phyloP scores from a whole-genome alignment of 2,329 filamentous ascomycete genomes.

The Trichophyton benhamiae region DNA sequence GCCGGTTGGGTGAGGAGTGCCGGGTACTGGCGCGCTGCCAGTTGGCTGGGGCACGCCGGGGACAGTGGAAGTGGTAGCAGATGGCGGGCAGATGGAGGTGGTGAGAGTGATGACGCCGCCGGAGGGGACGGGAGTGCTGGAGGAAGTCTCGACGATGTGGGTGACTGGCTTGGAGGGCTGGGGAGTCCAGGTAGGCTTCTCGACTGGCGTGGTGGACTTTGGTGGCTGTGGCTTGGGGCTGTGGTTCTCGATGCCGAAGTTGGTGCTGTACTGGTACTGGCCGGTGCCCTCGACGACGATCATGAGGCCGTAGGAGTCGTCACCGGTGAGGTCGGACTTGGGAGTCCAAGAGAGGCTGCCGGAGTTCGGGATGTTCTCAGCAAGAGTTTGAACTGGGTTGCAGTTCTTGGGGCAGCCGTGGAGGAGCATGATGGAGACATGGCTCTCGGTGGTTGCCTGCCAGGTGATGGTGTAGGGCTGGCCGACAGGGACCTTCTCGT shows the following conservation, averaged over 20 bases:
- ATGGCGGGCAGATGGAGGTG: constrained; percentile 4
- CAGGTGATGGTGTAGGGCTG: constrained; percentile 48
- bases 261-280: constrained; percentile 50
- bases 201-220: background rate
- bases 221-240: constrained; percentile 8
- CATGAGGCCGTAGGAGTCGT: constrained; percentile 47
- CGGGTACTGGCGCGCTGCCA: background rate
- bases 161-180: constrained; percentile 5
- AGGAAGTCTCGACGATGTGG: background rate
- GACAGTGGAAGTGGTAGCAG: background rate
- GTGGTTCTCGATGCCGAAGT: constrained; percentile 45
- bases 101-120: constrained; percentile 18
- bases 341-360: constrained; percentile 47
- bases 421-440: constrained; percentile 47
- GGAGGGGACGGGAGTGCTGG: constrained; percentile 4
- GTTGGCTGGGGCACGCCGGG: too few relatives aligned
- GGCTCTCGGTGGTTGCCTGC: constrained; percentile 30
- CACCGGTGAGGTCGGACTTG: constrained; percentile 34
- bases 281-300: constrained; percentile 48
- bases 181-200: constrained; percentile 7
- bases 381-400: constrained; percentile 39
- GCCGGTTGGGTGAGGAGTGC: constrained; percentile 13
- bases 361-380: constrained; percentile 43
- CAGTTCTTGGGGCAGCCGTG: constrained; percentile 47
- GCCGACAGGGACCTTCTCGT: constrained; percentile 44